A percentile compares a stretch with the other conserved stretches of the same genome.
Conservation (phyloP, 306 rosid species). For the Quercus gilva region DNA sequence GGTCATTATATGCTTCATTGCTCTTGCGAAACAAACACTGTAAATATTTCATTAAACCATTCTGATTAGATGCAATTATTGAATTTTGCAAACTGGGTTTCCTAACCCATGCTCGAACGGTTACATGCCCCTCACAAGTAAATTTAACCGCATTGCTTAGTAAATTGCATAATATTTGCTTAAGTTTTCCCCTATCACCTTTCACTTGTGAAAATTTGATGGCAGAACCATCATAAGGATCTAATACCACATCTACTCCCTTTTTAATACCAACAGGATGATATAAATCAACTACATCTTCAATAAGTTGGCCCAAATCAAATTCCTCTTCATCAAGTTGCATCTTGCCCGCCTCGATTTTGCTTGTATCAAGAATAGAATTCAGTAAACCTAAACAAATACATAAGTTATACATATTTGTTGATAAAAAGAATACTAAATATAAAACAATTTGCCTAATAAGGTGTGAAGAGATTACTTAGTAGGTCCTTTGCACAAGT, state of each 20-base stretch:
- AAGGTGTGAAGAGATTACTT: slow-evolving; percentile 36
- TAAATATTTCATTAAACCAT: slow-evolving; percentile 16
- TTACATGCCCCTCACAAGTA: slow-evolving; percentile 60
- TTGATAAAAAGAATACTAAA: neutral
- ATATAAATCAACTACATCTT: slow-evolving; percentile 67
- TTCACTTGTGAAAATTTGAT: slow-evolving; percentile 44
- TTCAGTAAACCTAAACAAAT: slow-evolving; percentile 53
- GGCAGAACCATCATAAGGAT: slow-evolving; percentile 62
- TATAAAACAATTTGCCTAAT: neutral
- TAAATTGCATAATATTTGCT: slow-evolving; percentile 68
- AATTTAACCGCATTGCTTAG: slow-evolving; percentile 83
- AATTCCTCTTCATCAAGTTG: slow-evolving; percentile 78
- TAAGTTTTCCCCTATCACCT: slow-evolving; percentile 78
- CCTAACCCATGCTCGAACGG: slow-evolving; percentile 57
- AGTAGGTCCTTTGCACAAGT: slow-evolving; percentile 57
- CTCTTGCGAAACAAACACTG: slow-evolving; percentile 35
- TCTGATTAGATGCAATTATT: slow-evolving; percentile 24
- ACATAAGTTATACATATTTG: neutral
- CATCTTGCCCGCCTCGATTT: slow-evolving; percentile 83
- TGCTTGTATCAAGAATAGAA: slow-evolving; percentile 80
- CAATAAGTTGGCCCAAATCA: slow-evolving; percentile 53
- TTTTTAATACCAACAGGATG: slow-evolving; percentile 58
- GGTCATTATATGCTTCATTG: slow-evolving; percentile 6
- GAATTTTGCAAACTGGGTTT: slow-evolving; percentile 47
- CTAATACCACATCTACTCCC: slow-evolving; percentile 70